These are phyloP conservation scores for Umbelopsis sp. DNA, from an alignment of 371 early-diverging fungal species.

Conservation along the genomic window DNA sequence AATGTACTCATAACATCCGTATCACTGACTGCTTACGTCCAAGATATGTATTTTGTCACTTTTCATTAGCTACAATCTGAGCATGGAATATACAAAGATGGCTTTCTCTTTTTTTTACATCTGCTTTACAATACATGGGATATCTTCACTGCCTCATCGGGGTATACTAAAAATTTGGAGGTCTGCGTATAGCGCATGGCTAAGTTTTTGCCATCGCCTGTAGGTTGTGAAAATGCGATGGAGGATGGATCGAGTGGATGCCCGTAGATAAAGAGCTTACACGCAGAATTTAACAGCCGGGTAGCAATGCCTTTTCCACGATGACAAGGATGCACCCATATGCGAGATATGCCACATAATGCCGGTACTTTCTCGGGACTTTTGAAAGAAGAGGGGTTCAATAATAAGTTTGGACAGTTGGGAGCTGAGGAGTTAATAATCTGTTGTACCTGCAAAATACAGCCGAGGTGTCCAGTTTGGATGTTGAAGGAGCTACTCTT, in stretches of 20 bases:
- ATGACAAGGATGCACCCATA: conserved; percentile 55
- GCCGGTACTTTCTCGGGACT: conserved; percentile 31
- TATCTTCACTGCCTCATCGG: conserved; percentile 25
- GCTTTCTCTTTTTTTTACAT: neutral
- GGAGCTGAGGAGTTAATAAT: neutral
- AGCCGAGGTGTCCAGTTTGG: conserved; percentile 23
- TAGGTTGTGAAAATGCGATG: conserved; percentile 64
- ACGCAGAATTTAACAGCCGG: conserved; percentile 46
- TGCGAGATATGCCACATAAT: conserved; percentile 61
- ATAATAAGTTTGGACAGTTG: neutral
- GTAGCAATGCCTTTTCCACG: conserved; percentile 52
- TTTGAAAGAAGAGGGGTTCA: neutral
- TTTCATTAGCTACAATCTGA: neutral
- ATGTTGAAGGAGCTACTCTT: conserved; percentile 22
- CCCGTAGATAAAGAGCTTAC: conserved; percentile 46
- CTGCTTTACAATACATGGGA: neutral
- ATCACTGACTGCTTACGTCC: neutral
- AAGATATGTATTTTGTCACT: neutral
- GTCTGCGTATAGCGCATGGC: conserved; percentile 40
- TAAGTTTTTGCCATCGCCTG: conserved; percentile 47
- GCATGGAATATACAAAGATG: neutral
- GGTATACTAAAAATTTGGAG: conserved; percentile 42
- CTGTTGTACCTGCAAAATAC: conserved; percentile 32
- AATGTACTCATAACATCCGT: neutral
- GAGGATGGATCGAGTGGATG: conserved; percentile 36